Base-by-base conservation (phyloP, 371 early-diverging fungal genomes). In the Mucor irregularis region DNA sequence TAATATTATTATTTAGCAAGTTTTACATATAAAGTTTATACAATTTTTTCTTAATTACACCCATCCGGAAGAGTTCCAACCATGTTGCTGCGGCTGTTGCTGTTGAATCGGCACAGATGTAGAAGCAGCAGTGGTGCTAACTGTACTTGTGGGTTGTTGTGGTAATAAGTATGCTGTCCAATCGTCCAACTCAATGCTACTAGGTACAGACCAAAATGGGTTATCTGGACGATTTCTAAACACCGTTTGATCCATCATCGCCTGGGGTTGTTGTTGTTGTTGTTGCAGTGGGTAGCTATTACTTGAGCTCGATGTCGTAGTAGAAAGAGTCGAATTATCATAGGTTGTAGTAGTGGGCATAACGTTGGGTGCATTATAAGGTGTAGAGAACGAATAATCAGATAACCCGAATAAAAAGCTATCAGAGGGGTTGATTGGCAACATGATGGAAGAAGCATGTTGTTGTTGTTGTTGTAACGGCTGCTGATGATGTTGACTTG, bases 191-290 rank as follows among this genome's bases (percentile, higher is more conserved):
- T 72, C 73, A n/a, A 78, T 62, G 31, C 69, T 74, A 38, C 74
- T 78, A 21, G 78, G 78, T 8, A 78, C 64, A 0, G 73, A 64
- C 78, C 78, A 78, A 43, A 78, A 78, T 13, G 78, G 73, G 55
- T 78, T 78, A 29, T 70, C 78, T 5, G 78, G 74, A 31, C 73
- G 53, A 53, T 74, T 68, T 22, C 73, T 62, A 42, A 78, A 78
- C 21, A 55, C 33, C 19, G 62, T 52, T n/a, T 58, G 49, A 37
- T 58, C 58, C 16, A 58, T 44, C 16, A 58, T 11, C 21, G 28
- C 21, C 39, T 19, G 43, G 6, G 5, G 37, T 16, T 39, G 44
- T 26, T 46, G 53, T 4, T 48, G 58, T 5, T 28, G 38, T 19
- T 49, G 56, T 40, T 38, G 40, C 34, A 13, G 5, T 11, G 29